Conservation (phyloP, 129 eudicot genomes). For the Chrysanthemum makinoi region DNA sequence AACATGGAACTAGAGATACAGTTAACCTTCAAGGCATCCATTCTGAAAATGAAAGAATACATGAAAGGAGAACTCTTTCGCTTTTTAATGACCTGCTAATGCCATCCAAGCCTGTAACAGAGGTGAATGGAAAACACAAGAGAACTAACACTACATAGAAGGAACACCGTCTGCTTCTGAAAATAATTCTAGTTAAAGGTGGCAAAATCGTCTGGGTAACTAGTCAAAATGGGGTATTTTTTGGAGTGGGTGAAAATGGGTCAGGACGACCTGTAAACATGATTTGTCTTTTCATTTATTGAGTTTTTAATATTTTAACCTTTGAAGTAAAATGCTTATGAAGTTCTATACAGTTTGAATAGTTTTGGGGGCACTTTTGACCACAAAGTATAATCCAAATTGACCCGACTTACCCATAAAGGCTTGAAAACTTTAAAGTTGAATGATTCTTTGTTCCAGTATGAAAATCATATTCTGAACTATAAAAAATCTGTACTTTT, state of each 20-base stretch:
- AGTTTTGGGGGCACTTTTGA: not conserved
- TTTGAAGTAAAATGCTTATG: not conserved
- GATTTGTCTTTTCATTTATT: not conserved
- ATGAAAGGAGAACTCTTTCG: not conserved
- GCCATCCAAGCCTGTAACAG: not conserved
- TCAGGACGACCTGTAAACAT: not conserved
- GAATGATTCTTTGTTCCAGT: not conserved
- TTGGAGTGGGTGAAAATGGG: constrained; percentile 5
- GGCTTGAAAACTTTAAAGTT: not conserved
- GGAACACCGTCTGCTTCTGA: constrained; percentile 4
- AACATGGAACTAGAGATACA: not conserved
- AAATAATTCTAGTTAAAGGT: constrained; percentile 1
- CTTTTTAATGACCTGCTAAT: constrained; percentile 16
- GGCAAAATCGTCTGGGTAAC: not conserved
- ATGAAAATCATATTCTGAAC: not conserved
- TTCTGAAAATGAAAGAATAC: not conserved
- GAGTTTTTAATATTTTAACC: not conserved
- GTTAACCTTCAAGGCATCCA: not conserved
- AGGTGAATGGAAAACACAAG: constrained; percentile 17
- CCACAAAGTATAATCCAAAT: not conserved
- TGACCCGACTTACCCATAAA: not conserved
- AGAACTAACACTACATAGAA: constrained; percentile 5
- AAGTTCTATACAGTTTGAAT: not conserved
- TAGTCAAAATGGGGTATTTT: not conserved
- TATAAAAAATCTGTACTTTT: not conserved